Evolutionary conservation across 805 yeast genomes (phyloP), one percentile per base, ranked within the genome.

Genomic region (Cyberlindnera bimundalis): DNA sequence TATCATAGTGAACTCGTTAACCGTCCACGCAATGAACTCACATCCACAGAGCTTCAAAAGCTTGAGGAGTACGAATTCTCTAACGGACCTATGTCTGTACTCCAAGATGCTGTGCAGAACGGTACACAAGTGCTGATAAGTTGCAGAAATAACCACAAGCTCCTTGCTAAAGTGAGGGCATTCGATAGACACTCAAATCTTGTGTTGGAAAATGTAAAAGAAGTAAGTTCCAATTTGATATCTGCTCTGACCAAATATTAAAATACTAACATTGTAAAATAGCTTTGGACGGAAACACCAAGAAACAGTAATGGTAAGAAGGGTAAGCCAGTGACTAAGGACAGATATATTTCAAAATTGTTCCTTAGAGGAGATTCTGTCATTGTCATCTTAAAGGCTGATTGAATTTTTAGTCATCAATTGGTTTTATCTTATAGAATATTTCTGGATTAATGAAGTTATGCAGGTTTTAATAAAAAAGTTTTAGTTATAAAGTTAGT

Each of bases 321-420:
- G 51, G 81, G 83, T 40, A 79, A 82, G 53, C 71, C 81, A 5
- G 71, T 78, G 13, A 69, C 82, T 42, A 73, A 76, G 50, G 93
- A 85, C 56, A 68, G 98, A 53, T 93, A 87, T 59, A 79, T 91
- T 4, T 78, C 89, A 44, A 93, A 93, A 64, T 70, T 93, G 76
- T 93, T 93, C 57, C 68, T 93, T 29, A 74, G 99, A 64, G 99
- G 99, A 2, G 99, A 93, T 62, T 85, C 96, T 0, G 96, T 93
- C 16, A 85, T 93, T 42, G 81, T 93, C 24, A 79, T 93, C 7
- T 69, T 86, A 51, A 80, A 78, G 43, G 71, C 74, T 27, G 47
- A 44, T n/a, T 47, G 24, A 37, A 8, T 23, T 23, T 23, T 8
- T 8, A 23, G 10, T 23, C 10, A 8, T 23, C 25, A 8, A 23